phyloP scores from a whole-genome alignment of 352 stramenopile species.

The Pythium apleroticum region DNA sequence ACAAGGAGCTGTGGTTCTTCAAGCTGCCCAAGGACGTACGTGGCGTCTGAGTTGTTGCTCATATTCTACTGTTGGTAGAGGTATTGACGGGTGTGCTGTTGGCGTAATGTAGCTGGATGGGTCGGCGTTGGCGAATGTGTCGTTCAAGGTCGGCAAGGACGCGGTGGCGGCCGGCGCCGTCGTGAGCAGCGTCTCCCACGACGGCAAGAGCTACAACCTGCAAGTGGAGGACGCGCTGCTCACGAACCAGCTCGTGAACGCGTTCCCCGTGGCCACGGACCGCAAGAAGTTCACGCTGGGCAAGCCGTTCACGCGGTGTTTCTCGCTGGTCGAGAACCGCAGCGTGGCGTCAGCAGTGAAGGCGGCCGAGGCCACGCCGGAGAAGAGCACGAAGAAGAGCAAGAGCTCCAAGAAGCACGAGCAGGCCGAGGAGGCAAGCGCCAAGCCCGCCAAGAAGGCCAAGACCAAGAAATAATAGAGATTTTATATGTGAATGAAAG shows the following conservation, averaged over 20 bases:
- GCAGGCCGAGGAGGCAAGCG: slow-evolving; percentile 38
- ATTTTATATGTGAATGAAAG: slow-evolving; percentile 8
- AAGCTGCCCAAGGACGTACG: slow-evolving; percentile 80
- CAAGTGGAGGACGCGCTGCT: slow-evolving; percentile 61
- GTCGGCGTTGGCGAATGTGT: slow-evolving; percentile 64
- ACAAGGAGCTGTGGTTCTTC: slow-evolving; percentile 88
- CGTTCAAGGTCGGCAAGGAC: slow-evolving; percentile 56
- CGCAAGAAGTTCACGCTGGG: slow-evolving; percentile 62
- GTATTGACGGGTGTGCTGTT: neutral
- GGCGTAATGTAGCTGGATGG: slow-evolving; percentile 53
- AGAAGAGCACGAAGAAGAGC: slow-evolving; percentile 27
- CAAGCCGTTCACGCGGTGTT: slow-evolving; percentile 74
- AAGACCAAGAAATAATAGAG: slow-evolving; percentile 29
- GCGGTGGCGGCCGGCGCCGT: slow-evolving; percentile 28
- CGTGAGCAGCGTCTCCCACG: slow-evolving; percentile 44
- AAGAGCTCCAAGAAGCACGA: slow-evolving; percentile 64
- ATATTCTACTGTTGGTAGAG: neutral
- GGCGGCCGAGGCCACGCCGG: slow-evolving; percentile 19
- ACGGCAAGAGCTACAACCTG: slow-evolving; percentile 56
- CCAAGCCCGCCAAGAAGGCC: slow-evolving; percentile 32
- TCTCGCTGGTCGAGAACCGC: slow-evolving; percentile 66
- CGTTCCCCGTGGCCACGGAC: slow-evolving; percentile 55
- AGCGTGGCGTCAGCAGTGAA: neutral
- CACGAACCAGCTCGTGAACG: slow-evolving; percentile 76
- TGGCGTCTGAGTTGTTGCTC: slow-evolving; percentile 1